Percentiles rank a stretch among this genome's conserved stretches.
phyloP scores from a whole-genome alignment of 2,329 filamentous ascomycete genomes.

The Diaporthe citrichinensis region DNA sequence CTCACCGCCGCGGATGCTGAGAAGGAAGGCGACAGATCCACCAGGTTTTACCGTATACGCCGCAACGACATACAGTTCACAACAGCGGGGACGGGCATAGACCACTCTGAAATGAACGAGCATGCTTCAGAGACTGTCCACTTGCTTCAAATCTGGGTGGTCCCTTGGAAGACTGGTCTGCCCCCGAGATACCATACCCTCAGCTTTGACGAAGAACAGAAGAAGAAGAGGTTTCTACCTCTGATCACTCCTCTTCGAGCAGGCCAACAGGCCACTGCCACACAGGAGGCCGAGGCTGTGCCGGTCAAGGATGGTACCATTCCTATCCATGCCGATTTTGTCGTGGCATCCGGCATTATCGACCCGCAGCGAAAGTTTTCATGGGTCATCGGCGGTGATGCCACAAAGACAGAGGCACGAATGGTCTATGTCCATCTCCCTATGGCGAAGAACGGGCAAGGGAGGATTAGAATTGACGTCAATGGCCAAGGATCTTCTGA shows the following conservation, averaged over 20 bases:
- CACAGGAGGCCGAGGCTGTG: neutral
- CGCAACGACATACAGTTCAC: neutral
- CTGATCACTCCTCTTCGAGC: neutral
- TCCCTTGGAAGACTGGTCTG: neutral
- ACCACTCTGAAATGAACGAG: neutral
- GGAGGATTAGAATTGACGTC: neutral
- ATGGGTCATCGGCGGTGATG: neutral
- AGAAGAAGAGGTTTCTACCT: neutral
- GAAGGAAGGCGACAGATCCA: neutral
- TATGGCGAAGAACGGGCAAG: neutral
- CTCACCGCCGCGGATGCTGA: neutral
- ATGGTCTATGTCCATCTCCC: neutral
- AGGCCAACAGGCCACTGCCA: neutral
- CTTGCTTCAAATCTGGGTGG: neutral
- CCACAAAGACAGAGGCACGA: neutral
- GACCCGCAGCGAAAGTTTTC: neutral
- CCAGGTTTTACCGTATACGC: neutral
- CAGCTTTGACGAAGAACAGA: neutral
- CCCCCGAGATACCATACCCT: neutral
- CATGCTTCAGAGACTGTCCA: neutral
- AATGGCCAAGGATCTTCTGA: neutral
- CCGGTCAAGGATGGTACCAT: neutral
- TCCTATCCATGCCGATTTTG: neutral
- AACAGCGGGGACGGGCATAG: neutral
- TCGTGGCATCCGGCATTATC: neutral